These are phyloP conservation scores for Xylariaceae sp. DNA, from an alignment of 2,329 filamentous ascomycete species.

Conservation along the genomic window DNA sequence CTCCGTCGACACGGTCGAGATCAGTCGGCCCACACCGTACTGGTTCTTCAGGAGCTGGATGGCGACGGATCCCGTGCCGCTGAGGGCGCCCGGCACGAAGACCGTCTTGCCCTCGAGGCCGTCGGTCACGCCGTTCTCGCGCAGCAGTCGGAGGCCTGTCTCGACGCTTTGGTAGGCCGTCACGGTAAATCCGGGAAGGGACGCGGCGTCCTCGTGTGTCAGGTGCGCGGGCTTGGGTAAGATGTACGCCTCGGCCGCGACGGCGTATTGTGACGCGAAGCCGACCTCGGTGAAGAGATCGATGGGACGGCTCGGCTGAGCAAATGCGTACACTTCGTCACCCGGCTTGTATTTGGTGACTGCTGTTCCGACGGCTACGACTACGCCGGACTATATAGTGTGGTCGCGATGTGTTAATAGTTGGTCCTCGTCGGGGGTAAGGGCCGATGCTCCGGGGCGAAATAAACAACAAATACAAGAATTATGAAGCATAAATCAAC, in stretches of 20 bases:
- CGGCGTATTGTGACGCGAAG: slow-evolving; percentile 51
- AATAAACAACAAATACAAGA: too few species aligned
- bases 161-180: slow-evolving; percentile 54
- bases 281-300: slow-evolving; percentile 38
- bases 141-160: slow-evolving; percentile 47
- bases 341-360: slow-evolving; percentile 42
- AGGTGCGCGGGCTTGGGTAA: slow-evolving; percentile 41
- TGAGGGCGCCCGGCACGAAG: slow-evolving; percentile 57
- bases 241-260: slow-evolving; percentile 46
- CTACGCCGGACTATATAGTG: slow-evolving; percentile 36
- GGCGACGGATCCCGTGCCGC: slow-evolving; percentile 53
- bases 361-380: slow-evolving; percentile 39
- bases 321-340: slow-evolving; percentile 49
- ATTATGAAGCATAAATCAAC: too few species aligned
- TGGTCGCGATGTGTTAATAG: background rate
- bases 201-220: slow-evolving; percentile 46
- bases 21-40: slow-evolving; percentile 54
- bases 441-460: too few species aligned
- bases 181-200: slow-evolving; percentile 44
- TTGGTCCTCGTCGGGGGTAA: too few species aligned
- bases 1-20: slow-evolving; percentile 59
- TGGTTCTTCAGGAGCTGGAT: slow-evolving; percentile 59
- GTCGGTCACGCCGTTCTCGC: slow-evolving; percentile 38
- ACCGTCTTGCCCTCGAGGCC: slow-evolving; percentile 57
- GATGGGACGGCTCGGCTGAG: slow-evolving; percentile 47